Evolutionary conservation across 176 grass and related monocot genomes (phyloP), one percentile per base, ranked within the genome.

Genomic region (Paspalum notatum): DNA sequence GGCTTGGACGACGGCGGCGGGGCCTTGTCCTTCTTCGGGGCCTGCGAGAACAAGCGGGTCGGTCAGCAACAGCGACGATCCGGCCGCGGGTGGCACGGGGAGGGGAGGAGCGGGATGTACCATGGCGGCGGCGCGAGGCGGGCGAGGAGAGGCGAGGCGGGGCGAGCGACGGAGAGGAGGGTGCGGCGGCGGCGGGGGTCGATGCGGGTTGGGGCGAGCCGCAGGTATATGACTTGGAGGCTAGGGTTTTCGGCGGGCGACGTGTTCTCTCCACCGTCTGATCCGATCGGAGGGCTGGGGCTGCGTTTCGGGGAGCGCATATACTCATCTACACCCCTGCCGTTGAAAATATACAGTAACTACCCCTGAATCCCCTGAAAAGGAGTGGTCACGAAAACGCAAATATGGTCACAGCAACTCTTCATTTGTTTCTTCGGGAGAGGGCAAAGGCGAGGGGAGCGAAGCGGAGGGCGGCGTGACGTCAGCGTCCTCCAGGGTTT

Each of bases 1-100:
- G 87, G 87, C 78, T 90, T 90, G 2, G 83, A 89, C 26, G 87
- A 90, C 43, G 87, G 72, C 59, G 78, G 72, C 66, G 78, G 78
- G 13, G 87, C 87, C 78, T 90, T 82, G 25, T 90, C 78, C 87
- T 90, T 90, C 83, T 85, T 90, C 66, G 87, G 83, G 4, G 78
- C 83, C 87, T 89, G 83, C 42, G 12, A 77, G 16, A 50, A 24
- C 52, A 45, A 80, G 12, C 2, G 24, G 67, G 15, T 37, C 6
- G 10, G 71, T 88, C 32, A 88, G 61, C 13, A 15, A 21, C 32
- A 9, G n/a, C n/a, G 1, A 12, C 39, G 5, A 44, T 10, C 20
- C 27, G 15, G n/a, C 20, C 1, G 26, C 4, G 3, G 12, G 0
- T 0, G 1, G 5, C 27, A 7, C 5, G 66, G 56, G 66, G 56